Conservation (phyloP, 192 early-diverging fungal species). For the Funneliformis mosseae region DNA sequence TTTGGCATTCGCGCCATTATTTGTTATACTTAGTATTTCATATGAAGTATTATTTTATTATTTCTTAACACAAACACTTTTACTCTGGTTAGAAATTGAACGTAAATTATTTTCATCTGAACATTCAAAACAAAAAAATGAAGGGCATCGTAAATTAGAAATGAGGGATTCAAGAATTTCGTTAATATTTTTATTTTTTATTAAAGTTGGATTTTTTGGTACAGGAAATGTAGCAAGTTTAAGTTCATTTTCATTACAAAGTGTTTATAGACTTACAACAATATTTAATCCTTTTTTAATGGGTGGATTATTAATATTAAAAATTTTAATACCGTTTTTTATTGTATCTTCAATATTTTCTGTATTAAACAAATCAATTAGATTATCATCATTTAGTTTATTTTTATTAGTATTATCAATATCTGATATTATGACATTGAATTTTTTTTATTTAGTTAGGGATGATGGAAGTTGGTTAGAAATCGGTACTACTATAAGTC, state of each 20-base stretch:
- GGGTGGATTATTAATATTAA: slow-evolving; percentile 80
- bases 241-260: slow-evolving; percentile 81
- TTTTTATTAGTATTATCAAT: slow-evolving; percentile 86
- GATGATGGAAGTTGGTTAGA: slow-evolving; percentile 95
- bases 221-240: slow-evolving; percentile 93
- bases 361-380: slow-evolving; percentile 72
- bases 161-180: slow-evolving; percentile 62
- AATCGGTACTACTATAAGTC: slow-evolving; percentile 94
- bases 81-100: slow-evolving; percentile 82
- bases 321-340: slow-evolving; percentile 95
- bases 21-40: slow-evolving; percentile 86
- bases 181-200: slow-evolving; percentile 85
- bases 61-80: slow-evolving; percentile 69
- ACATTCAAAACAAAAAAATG: too few species aligned
- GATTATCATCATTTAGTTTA: slow-evolving; percentile 83
- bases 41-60: slow-evolving; percentile 91
- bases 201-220: slow-evolving; percentile 95
- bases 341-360: slow-evolving; percentile 82
- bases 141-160: slow-evolving; percentile 40
- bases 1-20: slow-evolving; percentile 84
- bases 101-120: slow-evolving; percentile 32
- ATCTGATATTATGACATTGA: slow-evolving; percentile 92
- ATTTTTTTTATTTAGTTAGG: slow-evolving; percentile 93
- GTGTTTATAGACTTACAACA: slow-evolving; percentile 88
- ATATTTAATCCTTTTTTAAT: slow-evolving; percentile 91